phyloP scores from a whole-genome alignment of 345 rosid species.

The Melaleuca quinquenervia region DNA sequence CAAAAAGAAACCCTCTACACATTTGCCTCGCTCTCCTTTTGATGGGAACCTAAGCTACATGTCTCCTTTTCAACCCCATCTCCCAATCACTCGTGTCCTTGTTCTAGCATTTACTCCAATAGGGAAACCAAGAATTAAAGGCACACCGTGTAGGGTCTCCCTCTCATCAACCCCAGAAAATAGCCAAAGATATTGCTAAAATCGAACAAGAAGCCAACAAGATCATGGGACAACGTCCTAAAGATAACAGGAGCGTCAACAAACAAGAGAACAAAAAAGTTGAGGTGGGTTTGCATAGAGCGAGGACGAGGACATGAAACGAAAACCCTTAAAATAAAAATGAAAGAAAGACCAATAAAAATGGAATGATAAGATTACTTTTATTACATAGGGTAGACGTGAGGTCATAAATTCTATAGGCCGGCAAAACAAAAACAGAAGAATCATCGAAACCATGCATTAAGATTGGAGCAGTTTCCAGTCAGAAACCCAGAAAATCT shows the following conservation, averaged over 20 bases:
- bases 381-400: neutral
- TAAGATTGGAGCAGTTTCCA: neutral
- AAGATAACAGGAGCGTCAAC: neutral
- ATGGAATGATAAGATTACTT: neutral
- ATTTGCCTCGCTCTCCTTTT: neutral
- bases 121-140: conserved; percentile 4
- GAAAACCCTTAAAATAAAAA: neutral
- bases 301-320: neutral
- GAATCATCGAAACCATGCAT: neutral
- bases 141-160: neutral
- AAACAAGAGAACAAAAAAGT: neutral
- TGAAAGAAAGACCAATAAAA: neutral
- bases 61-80: neutral
- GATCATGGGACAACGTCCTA: neutral
- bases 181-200: neutral
- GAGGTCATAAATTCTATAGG: neutral
- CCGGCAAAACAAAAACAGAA: neutral
- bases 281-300: neutral
- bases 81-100: neutral
- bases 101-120: conserved; percentile 5
- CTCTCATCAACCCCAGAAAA: neutral
- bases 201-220: neutral
- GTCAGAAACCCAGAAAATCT: conserved; percentile 15
- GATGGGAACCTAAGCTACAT: neutral
- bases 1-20: too few species aligned